phyloP scores from a whole-genome alignment of 1,284 basidiomycete species.

The Rhodotorula sp. region DNA sequence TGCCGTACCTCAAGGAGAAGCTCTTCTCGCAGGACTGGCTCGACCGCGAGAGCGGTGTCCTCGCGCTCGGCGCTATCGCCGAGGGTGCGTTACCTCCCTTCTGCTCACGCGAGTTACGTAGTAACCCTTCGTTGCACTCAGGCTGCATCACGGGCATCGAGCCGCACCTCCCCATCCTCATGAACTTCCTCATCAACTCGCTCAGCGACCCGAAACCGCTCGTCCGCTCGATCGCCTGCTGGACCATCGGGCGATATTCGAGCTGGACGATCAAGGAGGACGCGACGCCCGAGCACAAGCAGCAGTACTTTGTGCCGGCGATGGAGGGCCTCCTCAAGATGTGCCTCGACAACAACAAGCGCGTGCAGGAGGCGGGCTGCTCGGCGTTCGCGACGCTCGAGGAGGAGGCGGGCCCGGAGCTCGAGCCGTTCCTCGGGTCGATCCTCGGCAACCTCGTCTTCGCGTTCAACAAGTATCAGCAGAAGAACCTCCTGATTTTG shows the following conservation, averaged over 20 bases:
- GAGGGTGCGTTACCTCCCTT: conserved; percentile 65
- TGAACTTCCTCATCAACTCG: conserved; percentile 89
- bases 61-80: conserved; percentile 96
- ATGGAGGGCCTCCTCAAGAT: conserved; percentile 96
- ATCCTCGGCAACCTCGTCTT: conserved; percentile 92
- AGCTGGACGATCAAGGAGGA: conserved; percentile 86
- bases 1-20: conserved; percentile 88
- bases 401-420: conserved; percentile 88
- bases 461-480: conserved; percentile 97
- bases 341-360: conserved; percentile 99
- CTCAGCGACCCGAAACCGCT: conserved; percentile 94
- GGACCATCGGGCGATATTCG: conserved; percentile 98
- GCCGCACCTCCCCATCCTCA: conserved; percentile 85
- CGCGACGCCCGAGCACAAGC: conserved; percentile 79
- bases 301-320: conserved; percentile 87
- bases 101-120: background rate
- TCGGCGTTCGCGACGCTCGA: conserved; percentile 98
- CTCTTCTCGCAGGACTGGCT: conserved; percentile 93
- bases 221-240: conserved; percentile 97
- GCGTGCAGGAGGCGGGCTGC: conserved; percentile 98
- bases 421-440: conserved; percentile 91
- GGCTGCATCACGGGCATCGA: conserved; percentile 96
- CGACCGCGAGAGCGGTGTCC: conserved; percentile 90
- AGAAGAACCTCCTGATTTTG: conserved; percentile 97
- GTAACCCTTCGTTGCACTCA: conserved; percentile 48